These are phyloP conservation scores for Tricholoma matsutake DNA, from an alignment of 768 basidiomycete species.

Conservation along the genomic window DNA sequence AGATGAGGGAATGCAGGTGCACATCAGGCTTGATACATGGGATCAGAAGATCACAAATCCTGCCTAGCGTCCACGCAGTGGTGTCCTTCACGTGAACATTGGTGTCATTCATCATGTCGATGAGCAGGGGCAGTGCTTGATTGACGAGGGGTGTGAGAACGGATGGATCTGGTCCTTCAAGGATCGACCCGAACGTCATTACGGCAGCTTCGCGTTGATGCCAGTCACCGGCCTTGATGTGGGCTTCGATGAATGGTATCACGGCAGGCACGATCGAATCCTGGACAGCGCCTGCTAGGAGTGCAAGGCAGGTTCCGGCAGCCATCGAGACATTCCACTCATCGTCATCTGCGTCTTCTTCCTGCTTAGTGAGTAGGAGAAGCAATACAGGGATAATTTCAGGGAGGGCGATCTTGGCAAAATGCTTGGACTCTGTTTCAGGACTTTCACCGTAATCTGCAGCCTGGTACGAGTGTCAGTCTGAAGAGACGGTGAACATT, in stretches of 20 bases:
- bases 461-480: conserved; percentile 49
- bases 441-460: conserved; percentile 86
- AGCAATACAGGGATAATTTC: conserved; percentile 95
- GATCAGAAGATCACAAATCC: conserved; percentile 90
- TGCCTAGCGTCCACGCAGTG: conserved; percentile 95
- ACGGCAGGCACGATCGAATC: conserved; percentile 90
- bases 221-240: conserved; percentile 93
- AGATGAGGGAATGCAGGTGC: conserved; percentile 79
- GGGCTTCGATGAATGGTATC: conserved; percentile 96
- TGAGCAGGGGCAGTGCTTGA: conserved; percentile 90
- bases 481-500: not conserved
- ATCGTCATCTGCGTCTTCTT: conserved; percentile 96
- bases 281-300: conserved; percentile 86
- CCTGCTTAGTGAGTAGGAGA: conserved; percentile 84
- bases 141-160: conserved; percentile 89
- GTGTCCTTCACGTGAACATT: conserved; percentile 92
- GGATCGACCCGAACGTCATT: conserved; percentile 97
- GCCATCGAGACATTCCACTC: conserved; percentile 99
- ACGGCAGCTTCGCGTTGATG: conserved; percentile 94
- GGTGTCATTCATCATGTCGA: conserved; percentile 91
- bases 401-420: conserved; percentile 90
- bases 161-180: conserved; percentile 90
- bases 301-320: conserved; percentile 85
- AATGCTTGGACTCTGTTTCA: conserved; percentile 82
- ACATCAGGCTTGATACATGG: conserved; percentile 84